Percentiles rank a stretch among this genome's conserved stretches.
phyloP scores from a whole-genome alignment of 2,329 filamentous ascomycete species.

The Pestalotiopsis sp. region DNA sequence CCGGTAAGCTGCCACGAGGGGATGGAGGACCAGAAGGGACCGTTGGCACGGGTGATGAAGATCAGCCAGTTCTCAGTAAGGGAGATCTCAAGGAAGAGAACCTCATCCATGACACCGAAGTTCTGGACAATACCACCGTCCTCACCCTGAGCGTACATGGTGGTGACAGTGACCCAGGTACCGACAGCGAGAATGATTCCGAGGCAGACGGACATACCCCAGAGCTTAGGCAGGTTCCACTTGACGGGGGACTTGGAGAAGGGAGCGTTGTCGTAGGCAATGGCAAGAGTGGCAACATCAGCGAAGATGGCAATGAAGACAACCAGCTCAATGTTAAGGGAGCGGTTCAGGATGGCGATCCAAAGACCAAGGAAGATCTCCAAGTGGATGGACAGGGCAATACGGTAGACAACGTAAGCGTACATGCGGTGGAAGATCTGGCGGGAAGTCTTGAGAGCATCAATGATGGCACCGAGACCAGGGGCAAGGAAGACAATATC shows the following conservation, averaged over 20 bases:
- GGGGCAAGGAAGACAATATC: constrained; percentile 94
- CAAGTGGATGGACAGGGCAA: constrained; percentile 86
- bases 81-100: constrained; percentile 88
- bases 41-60: constrained; percentile 92
- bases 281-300: constrained; percentile 88
- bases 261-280: constrained; percentile 91
- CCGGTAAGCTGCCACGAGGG: constrained; percentile 83
- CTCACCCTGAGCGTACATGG: constrained; percentile 60
- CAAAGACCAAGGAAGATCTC: constrained; percentile 91
- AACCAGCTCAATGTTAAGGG: constrained; percentile 82
- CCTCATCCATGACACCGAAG: constrained; percentile 78
- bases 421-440: constrained; percentile 98
- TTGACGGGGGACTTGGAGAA: constrained; percentile 87
- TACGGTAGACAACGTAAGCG: constrained; percentile 93
- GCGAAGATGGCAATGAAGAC: constrained; percentile 96
- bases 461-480: constrained; percentile 89
- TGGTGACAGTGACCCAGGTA: constrained; percentile 88
- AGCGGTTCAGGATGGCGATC: constrained; percentile 86
- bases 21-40: constrained; percentile 87
- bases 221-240: constrained; percentile 93
- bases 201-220: constrained; percentile 87
- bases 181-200: constrained; percentile 80
- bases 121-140: constrained; percentile 88
- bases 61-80: constrained; percentile 96
- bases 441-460: constrained; percentile 88